phyloP scores from a whole-genome alignment of 441 rosid genomes.

The Cnidoscolus chayamansa region DNA sequence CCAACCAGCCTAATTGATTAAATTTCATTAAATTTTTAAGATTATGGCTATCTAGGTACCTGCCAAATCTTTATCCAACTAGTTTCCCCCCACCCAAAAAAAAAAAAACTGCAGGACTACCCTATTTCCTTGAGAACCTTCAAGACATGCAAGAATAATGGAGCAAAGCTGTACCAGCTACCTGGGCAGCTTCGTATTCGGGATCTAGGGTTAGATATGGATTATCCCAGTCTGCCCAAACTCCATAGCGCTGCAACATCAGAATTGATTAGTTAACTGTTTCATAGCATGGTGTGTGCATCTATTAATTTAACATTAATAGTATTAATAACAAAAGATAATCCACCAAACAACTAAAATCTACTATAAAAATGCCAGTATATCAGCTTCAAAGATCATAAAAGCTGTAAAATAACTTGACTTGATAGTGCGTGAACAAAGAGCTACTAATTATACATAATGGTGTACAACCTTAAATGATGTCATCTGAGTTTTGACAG shows the following conservation, averaged over 20 bases:
- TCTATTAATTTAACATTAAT: not conserved
- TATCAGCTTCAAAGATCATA: constrained; percentile 15
- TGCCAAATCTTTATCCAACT: not conserved
- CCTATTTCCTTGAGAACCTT: constrained; percentile 12
- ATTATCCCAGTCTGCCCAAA: constrained; percentile 95
- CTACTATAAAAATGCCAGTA: not conserved
- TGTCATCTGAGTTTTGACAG: constrained; percentile 92
- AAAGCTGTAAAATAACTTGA: not conserved
- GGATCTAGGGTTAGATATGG: constrained; percentile 94
- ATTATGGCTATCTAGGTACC: not conserved
- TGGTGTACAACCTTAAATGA: constrained; percentile 71
- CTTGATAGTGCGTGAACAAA: constrained; percentile 7
- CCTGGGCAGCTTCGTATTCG: constrained; percentile 97
- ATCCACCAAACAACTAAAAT: constrained; percentile 8
- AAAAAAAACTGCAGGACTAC: not conserved
- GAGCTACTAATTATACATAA: constrained; percentile 13
- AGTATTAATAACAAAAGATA: not conserved
- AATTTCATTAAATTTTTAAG: constrained; percentile 5
- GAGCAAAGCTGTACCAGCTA: constrained; percentile 37
- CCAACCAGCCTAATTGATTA: not conserved
- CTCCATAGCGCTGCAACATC: constrained; percentile 80
- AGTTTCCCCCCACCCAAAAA: not conserved
- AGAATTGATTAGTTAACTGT: constrained; percentile 15
- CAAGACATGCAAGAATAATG: constrained; percentile 16
- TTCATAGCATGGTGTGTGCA: not conserved